Evolutionary conservation across 768 basidiomycete species (phyloP), one percentile per base, ranked within the genome.

Genomic region (Mycena chlorophos): DNA sequence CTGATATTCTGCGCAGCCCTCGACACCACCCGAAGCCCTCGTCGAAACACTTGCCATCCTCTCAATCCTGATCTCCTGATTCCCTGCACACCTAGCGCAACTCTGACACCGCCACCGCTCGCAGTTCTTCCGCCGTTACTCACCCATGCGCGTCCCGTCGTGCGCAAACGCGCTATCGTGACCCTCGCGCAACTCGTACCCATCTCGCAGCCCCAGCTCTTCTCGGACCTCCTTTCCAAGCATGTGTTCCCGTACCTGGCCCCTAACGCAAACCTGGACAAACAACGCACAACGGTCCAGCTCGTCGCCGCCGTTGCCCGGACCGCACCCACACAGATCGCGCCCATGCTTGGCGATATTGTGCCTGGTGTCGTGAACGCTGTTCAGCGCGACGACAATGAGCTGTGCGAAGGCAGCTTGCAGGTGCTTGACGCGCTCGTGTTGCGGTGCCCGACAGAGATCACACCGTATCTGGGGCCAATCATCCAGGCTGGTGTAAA

Each of bases 401-500:
- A 97, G 60, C 71, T 91, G 40, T 77, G 87, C 27, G 94, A 97
- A 68, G 85, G 84, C 19, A 83, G 83, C 58, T 70, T 96, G 28
- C 92, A 92, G 88, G 89, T 95, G 3, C 73, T 98, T 57, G 97
- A 99, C 70, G 84, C 86, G 0, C 72, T 98, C 3, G 78, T 95
- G 0, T 71, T 98, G 59, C 82, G 89, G 54, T 93, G 93, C 66
- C 92, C 95, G 0, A 75, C 82, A 5, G 94, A 97, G 64, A 83
- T 89, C 27, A 85, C 88, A 0, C 79, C 87, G 0, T 94, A 86
- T 68, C 69, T 97, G 29, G 73, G 72, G 49, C 71, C 78, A 6
- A 88, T 95, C 60, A 77, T 90, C 16, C 84, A 88, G 56, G 75
- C 81, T n/a, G 92, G 89, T 3, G 81, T 77, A 46, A 83, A 87